phyloP scores from a whole-genome alignment of 371 early-diverging fungal genomes.

The Actinomucor elegans region DNA sequence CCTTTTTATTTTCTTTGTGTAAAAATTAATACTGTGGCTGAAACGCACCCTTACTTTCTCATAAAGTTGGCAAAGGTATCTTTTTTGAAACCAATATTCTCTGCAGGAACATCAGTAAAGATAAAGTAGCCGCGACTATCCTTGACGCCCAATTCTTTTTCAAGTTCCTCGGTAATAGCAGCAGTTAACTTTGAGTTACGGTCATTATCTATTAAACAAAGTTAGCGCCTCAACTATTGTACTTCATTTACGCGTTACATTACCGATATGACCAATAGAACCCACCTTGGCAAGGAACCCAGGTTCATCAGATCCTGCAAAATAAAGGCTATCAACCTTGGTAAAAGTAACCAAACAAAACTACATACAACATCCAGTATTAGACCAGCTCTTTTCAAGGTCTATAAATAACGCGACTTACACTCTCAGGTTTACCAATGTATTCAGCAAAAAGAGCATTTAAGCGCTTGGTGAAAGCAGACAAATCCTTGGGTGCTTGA shows the following conservation, averaged over 20 bases:
- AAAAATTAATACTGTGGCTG: not conserved
- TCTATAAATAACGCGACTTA: constrained; percentile 75
- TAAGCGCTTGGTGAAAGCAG: constrained; percentile 31
- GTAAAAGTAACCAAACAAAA: constrained; percentile 45
- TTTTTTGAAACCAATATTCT: constrained; percentile 37
- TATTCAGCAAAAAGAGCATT: constrained; percentile 37
- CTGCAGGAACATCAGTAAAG: constrained; percentile 34
- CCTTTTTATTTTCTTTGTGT: not conserved
- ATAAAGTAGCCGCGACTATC: constrained; percentile 41
- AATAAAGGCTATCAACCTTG: constrained; percentile 33
- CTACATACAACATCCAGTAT: constrained; percentile 12
- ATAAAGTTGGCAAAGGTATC: constrained; percentile 35
- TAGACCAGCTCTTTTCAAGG: no score
- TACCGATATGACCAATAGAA: constrained; percentile 48
- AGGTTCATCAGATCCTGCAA: constrained; percentile 34
- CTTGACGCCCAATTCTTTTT: constrained; percentile 31
- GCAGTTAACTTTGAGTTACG: constrained; percentile 35
- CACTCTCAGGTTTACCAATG: constrained; percentile 48
- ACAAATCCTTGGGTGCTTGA: constrained; percentile 35
- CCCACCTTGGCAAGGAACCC: constrained; percentile 41
- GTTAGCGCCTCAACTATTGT: no score
- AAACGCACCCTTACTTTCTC: not conserved
- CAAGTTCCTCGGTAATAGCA: constrained; percentile 22
- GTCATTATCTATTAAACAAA: constrained; percentile 24
- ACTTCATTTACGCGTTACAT: constrained; percentile 2